Evolutionary conservation across 805 yeast genomes (phyloP), one percentile per base, ranked within the genome.

Genomic region (Wickerhamiella occidentalis): DNA sequence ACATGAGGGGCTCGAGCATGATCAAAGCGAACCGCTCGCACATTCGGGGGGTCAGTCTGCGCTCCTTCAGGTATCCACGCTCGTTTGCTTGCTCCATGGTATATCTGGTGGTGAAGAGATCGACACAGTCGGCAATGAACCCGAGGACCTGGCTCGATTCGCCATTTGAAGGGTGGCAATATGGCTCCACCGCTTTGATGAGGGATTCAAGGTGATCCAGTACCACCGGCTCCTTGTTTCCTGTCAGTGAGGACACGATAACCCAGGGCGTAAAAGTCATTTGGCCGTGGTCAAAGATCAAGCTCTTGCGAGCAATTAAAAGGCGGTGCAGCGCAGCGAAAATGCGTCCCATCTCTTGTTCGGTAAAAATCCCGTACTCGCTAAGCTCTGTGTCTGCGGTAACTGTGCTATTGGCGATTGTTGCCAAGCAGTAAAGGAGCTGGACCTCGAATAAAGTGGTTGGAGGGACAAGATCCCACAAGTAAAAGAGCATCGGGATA

Each of bases 101-200:
- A 63, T 74, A 47, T 61, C 73, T 40, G 59, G 64, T 42, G 3
- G 58, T 48, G 38, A 65, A 64, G 30, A 56, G 47, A 21, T 58
- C 63, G 0, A 79, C 74, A 47, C 85, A 66, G 40, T 78, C 74
- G 52, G 74, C 72, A n/a, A 83, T 68, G 23, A 84, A 73, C 51
- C 76, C 76, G 0, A 94, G 73, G 26, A 90, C 75, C 3, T 80
- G 68, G 23, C 73, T 64, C 0, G 94, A 75, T 96, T 97, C 88
- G n/a, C 74, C 73, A 0, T 96, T 64, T 62, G 88, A 88, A 6
- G 98, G 98, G 63, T 92, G 96, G 2, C 79, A 80, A 64, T 81
- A 85, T 17, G 95, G 84, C 53, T 77, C 81, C 5, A 87, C 68
- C 0, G 94, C 78, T 48, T 78, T 78, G n/a, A 82, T 56, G 23